phyloP scores from a whole-genome alignment of 2,329 filamentous ascomycete species.

The Xylariaceae sp. region DNA sequence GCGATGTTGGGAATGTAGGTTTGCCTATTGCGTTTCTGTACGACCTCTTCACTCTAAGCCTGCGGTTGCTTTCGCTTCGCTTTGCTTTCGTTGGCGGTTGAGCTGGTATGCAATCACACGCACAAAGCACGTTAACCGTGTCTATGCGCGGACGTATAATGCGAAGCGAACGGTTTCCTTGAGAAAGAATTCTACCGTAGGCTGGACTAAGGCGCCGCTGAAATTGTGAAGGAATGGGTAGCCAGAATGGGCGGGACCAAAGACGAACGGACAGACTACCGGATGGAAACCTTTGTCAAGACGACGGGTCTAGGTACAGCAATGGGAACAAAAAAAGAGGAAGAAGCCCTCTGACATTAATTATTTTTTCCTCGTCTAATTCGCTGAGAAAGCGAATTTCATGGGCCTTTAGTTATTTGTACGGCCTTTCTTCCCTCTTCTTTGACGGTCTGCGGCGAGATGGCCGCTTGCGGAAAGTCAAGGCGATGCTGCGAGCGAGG shows the following conservation, averaged over 20 bases:
- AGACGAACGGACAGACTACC: constrained; percentile 19
- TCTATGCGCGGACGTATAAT: neutral
- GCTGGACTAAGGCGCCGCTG: constrained; percentile 5
- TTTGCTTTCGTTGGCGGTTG: constrained; percentile 1
- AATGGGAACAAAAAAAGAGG: constrained; percentile 22
- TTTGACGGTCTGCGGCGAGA: constrained; percentile 25
- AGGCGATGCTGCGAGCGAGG: constrained; percentile 11
- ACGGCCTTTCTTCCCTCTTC: constrained; percentile 24
- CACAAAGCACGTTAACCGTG: constrained; percentile 4
- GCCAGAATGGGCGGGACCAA: constrained; percentile 6
- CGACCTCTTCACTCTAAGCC: neutral
- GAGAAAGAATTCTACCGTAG: too few species aligned
- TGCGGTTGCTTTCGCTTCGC: neutral
- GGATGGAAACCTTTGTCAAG: constrained; percentile 28
- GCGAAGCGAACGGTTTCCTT: constrained; percentile 8
- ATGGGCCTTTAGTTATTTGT: constrained; percentile 33
- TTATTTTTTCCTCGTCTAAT: too few species aligned
- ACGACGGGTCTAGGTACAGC: constrained; percentile 20
- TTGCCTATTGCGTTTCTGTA: constrained; percentile 4
- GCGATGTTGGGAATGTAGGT: constrained; percentile 1
- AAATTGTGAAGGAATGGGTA: constrained; percentile 15
- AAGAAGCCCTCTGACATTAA: constrained; percentile 11
- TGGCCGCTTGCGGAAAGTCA: constrained; percentile 33
- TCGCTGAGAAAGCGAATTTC: constrained; percentile 26
- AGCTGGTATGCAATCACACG: neutral